phyloP scores from a whole-genome alignment of 2,329 filamentous ascomycete genomes.

The Aspergillus pseudoglaucus region DNA sequence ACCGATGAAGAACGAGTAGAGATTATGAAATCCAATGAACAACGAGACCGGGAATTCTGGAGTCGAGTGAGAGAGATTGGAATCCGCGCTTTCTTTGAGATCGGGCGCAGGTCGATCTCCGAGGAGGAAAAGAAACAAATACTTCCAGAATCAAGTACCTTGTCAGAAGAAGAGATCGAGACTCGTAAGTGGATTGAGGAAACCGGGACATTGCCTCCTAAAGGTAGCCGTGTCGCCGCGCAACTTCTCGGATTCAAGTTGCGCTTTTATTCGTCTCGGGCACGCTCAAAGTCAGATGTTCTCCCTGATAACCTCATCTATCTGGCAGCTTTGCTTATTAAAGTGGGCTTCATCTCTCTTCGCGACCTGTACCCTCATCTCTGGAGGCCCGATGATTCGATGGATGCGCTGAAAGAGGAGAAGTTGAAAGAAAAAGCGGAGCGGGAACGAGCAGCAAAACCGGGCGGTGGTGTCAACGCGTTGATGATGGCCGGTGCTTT shows the following conservation, averaged over 20 bases:
- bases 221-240: constrained; percentile 84
- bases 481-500: constrained; percentile 80
- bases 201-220: constrained; percentile 74
- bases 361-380: constrained; percentile 87
- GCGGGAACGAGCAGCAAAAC: constrained; percentile 63
- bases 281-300: constrained; percentile 66
- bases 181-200: constrained; percentile 69
- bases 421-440: constrained; percentile 71
- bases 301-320: constrained; percentile 91
- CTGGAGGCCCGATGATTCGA: constrained; percentile 74
- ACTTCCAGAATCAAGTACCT: constrained; percentile 33
- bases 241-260: constrained; percentile 96
- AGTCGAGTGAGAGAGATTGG: constrained; percentile 66
- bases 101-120: constrained; percentile 65
- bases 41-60: constrained; percentile 76
- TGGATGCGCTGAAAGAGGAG: constrained; percentile 66
- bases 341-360: constrained; percentile 92
- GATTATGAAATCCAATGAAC: constrained; percentile 51
- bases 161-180: constrained; percentile 47
- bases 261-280: constrained; percentile 81
- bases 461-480: constrained; percentile 71
- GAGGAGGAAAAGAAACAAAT: constrained; percentile 50
- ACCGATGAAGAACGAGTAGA: constrained; percentile 63
- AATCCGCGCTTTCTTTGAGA: constrained; percentile 80
- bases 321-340: constrained; percentile 84